A percentile compares a stretch with the other conserved stretches of the same genome.
These are phyloP conservation scores for Euphrasia arctica DNA, from an alignment of 305 asterid species.

Conservation along the genomic window DNA sequence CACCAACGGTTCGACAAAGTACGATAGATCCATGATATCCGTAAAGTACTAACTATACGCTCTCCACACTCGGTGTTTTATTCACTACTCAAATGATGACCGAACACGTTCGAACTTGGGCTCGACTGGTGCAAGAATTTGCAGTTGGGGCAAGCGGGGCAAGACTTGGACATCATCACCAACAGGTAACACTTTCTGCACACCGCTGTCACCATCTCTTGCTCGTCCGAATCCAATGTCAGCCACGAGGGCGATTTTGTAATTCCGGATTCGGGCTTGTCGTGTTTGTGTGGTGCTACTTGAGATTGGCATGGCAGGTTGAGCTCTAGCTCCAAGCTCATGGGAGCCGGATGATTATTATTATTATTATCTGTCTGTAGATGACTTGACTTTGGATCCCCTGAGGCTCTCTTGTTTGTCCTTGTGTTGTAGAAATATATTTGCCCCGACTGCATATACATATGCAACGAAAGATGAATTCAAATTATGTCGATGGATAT, in stretches of 20 bases:
- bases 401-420: slow-evolving; percentile 44
- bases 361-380: slow-evolving; percentile 20
- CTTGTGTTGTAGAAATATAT: slow-evolving; percentile 53
- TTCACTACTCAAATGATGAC: not conserved
- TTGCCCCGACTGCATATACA: slow-evolving; percentile 54
- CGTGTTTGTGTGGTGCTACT: slow-evolving; percentile 13
- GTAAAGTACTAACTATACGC: too few relatives aligned
- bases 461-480: not conserved
- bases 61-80: too few relatives aligned
- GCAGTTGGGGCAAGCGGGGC: slow-evolving; percentile 79
- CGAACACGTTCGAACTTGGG: not conserved
- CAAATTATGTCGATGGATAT: too few relatives aligned
- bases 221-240: slow-evolving; percentile 47
- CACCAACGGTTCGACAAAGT: too few relatives aligned
- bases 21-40: too few relatives aligned
- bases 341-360: slow-evolving; percentile 20
- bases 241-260: slow-evolving; percentile 57
- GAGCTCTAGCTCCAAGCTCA: slow-evolving; percentile 72
- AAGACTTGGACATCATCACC: slow-evolving; percentile 66
- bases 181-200: slow-evolving; percentile 75
- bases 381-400: slow-evolving; percentile 37
- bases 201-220: slow-evolving; percentile 72
- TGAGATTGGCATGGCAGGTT: slow-evolving; percentile 43
- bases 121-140: slow-evolving; percentile 32
- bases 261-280: slow-evolving; percentile 20